A percentile compares a stretch with the other conserved stretches of the same genome.
Conservation (phyloP, 202 grass and related monocot species). For the Dendrocalamus latiflorus region DNA sequence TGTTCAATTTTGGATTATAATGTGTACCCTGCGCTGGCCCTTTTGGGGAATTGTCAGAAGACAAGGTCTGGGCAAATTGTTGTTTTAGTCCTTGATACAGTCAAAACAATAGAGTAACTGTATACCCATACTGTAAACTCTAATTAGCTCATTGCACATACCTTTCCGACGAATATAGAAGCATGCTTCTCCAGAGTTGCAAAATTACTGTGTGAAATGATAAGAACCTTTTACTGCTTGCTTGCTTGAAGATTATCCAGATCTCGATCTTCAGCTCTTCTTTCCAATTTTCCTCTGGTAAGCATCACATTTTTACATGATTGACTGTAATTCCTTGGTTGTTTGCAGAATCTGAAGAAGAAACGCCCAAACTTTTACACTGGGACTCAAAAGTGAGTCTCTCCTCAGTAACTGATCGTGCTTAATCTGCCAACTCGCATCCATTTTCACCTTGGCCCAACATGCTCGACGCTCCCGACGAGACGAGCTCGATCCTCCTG, state of each 20-base stretch:
- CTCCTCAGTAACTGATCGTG: background rate
- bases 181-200: background rate
- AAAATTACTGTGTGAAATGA: background rate
- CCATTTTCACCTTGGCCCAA: background rate
- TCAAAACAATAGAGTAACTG: background rate
- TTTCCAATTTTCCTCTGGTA: background rate
- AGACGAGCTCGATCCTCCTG: background rate
- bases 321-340: background rate
- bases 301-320: background rate
- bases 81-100: background rate
- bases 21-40: background rate
- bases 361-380: background rate
- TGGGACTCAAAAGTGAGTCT: background rate
- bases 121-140: constrained; percentile 6
- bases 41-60: background rate
- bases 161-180: background rate
- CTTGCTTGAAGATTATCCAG: background rate
- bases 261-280: background rate
- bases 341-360: background rate
- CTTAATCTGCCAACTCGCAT: background rate
- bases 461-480: background rate
- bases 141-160: background rate
- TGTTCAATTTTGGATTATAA: constrained; percentile 7
- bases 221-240: background rate
- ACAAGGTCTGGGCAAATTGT: background rate